These are phyloP conservation scores for Blyttiomyces sp. DNA, from an alignment of 371 early-diverging fungal genomes.

Conservation along the genomic window DNA sequence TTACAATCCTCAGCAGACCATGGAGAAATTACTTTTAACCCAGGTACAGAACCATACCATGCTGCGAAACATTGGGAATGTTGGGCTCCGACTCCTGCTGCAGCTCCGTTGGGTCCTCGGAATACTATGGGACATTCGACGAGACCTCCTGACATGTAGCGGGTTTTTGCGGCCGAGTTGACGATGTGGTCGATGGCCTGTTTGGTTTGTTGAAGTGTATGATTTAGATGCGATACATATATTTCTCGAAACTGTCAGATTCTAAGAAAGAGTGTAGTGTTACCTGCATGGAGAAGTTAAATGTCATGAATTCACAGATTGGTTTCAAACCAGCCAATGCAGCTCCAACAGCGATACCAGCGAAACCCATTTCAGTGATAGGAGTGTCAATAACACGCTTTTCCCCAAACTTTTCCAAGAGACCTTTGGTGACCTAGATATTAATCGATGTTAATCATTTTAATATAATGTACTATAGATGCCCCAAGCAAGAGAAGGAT, in stretches of 20 bases:
- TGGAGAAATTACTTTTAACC: slow-evolving; percentile 98
- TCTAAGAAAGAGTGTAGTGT: neutral
- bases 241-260: neutral
- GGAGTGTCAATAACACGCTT: slow-evolving; percentile 98
- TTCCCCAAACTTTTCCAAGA: slow-evolving; percentile 96
- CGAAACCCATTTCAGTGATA: slow-evolving; percentile 99
- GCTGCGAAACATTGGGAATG: slow-evolving; percentile 99
- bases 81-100: slow-evolving; percentile 98
- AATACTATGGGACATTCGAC: slow-evolving; percentile 95
- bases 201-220: neutral
- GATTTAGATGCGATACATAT: slow-evolving; percentile 7
- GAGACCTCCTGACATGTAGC: slow-evolving; percentile 97
- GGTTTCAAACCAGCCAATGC: slow-evolving; percentile 96
- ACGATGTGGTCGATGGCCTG: slow-evolving; percentile 99
- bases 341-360: slow-evolving; percentile 98
- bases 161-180: slow-evolving; percentile 98
- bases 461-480: too few species aligned
- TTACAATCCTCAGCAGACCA: slow-evolving; percentile 98
- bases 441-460: too few species aligned
- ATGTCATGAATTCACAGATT: slow-evolving; percentile 99
- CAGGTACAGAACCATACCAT: slow-evolving; percentile 96
- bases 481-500: neutral
- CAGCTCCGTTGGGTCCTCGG: slow-evolving; percentile 99
- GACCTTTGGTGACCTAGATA: slow-evolving; percentile 90
- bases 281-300: slow-evolving; percentile 99